Evolutionary conservation across 2,329 filamentous ascomycete species (phyloP).

Genomic region (Ophiostoma pallidulum): DNA sequence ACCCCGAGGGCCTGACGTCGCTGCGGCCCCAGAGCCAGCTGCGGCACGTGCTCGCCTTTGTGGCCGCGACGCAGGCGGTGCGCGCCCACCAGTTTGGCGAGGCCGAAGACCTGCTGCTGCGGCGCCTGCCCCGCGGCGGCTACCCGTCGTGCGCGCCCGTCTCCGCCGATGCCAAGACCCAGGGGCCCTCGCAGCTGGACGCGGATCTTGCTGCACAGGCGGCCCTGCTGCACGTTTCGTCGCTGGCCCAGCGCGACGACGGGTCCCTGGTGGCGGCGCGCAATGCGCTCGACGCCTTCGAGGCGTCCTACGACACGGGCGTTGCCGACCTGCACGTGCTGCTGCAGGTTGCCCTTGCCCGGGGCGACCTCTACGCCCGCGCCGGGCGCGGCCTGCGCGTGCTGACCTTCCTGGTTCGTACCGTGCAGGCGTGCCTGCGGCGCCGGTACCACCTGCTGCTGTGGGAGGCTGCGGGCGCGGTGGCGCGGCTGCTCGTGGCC

Average conservation of each 20-base stretch:
- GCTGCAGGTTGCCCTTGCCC: slow-evolving; percentile 56
- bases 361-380: slow-evolving; percentile 59
- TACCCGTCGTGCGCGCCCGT: slow-evolving; percentile 7
- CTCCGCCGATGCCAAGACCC: neutral
- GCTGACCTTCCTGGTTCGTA: slow-evolving; percentile 67
- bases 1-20: slow-evolving; percentile 14
- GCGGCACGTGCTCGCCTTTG: slow-evolving; percentile 11
- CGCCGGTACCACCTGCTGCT: slow-evolving; percentile 58
- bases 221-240: slow-evolving; percentile 44
- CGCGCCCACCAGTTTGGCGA: slow-evolving; percentile 10
- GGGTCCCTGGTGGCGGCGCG: slow-evolving; percentile 17
- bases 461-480: slow-evolving; percentile 60
- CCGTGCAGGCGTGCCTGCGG: slow-evolving; percentile 63
- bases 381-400: slow-evolving; percentile 62
- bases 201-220: slow-evolving; percentile 42
- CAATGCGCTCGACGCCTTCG: slow-evolving; percentile 31
- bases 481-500: slow-evolving; percentile 60
- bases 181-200: slow-evolving; percentile 34
- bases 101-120: slow-evolving; percentile 14
- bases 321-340: slow-evolving; percentile 46
- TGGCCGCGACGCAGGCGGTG: slow-evolving; percentile 13
- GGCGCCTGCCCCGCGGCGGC: slow-evolving; percentile 12
- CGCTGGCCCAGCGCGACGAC: slow-evolving; percentile 30
- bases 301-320: slow-evolving; percentile 16
- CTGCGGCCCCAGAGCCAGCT: slow-evolving; percentile 8